Conservation (phyloP, 495 filamentous ascomycete genomes). For the Hyaloscypha finlandica region DNA sequence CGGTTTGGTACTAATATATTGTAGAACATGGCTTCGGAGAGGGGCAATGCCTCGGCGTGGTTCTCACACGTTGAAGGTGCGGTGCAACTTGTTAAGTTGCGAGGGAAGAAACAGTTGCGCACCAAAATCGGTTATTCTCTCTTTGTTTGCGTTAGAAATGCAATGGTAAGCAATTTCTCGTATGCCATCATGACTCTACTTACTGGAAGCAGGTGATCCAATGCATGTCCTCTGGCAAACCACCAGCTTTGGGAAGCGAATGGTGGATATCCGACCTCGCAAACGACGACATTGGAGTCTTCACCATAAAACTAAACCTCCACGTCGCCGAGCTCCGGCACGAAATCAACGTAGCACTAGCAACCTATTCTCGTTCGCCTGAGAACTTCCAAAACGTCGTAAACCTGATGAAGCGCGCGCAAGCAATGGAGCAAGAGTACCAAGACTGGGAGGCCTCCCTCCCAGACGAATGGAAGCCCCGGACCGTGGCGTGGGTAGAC, state of each 20-base stretch:
- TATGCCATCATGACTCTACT: neutral
- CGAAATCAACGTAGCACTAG: slow-evolving; percentile 44
- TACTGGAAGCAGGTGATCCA: slow-evolving; percentile 42
- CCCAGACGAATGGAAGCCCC: slow-evolving; percentile 41
- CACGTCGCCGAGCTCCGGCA: slow-evolving; percentile 47
- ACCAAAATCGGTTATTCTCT: slow-evolving; percentile 48
- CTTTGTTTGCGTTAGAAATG: slow-evolving; percentile 52
- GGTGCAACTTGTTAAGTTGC: slow-evolving; percentile 52
- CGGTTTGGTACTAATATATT: neutral
- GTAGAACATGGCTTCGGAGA: slow-evolving; percentile 47
- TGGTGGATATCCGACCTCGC: slow-evolving; percentile 52
- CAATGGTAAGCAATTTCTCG: slow-evolving; percentile 44
- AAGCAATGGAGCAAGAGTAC: slow-evolving; percentile 44
- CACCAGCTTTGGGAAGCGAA: slow-evolving; percentile 48
- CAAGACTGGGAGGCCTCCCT: slow-evolving; percentile 44
- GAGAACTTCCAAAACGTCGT: slow-evolving; percentile 43
- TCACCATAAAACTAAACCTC: slow-evolving; percentile 47
- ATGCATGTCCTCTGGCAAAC: slow-evolving; percentile 44
- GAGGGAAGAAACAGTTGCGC: slow-evolving; percentile 52
- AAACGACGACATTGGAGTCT: slow-evolving; percentile 40
- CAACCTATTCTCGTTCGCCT: slow-evolving; percentile 36
- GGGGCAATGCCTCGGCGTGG: slow-evolving; percentile 50
- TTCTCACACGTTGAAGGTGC: slow-evolving; percentile 56
- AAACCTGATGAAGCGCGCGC: slow-evolving; percentile 43
- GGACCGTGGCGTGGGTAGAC: slow-evolving; percentile 49